phyloP scores from a whole-genome alignment of 352 stramenopile genomes.

The Phytophthora pistaciae region DNA sequence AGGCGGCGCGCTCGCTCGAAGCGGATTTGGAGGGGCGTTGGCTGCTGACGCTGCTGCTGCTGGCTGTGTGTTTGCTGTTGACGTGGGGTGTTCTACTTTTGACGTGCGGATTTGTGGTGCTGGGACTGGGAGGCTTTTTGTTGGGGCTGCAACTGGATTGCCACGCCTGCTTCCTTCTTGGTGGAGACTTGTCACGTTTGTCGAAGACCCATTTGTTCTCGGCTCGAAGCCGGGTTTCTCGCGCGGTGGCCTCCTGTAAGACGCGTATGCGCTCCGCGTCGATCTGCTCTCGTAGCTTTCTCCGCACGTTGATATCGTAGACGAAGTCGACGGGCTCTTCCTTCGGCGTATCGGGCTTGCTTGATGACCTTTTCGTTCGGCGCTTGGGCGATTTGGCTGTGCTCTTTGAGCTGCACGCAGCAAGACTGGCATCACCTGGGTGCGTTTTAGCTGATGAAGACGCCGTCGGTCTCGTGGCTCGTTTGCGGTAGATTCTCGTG shows the following conservation, averaged over 20 bases:
- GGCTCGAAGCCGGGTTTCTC: slow-evolving; percentile 53
- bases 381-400: not conserved
- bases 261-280: slow-evolving; percentile 56
- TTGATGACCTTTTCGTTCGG: not conserved
- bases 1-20: not conserved
- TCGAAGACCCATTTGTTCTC: slow-evolving; percentile 60
- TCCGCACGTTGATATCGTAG: slow-evolving; percentile 69
- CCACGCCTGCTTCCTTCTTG: slow-evolving; percentile 25
- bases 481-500: slow-evolving; percentile 46
- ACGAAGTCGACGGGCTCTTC: slow-evolving; percentile 66
- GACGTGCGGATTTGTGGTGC: not conserved
- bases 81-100: not conserved
- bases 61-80: slow-evolving; percentile 7
- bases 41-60: not conserved
- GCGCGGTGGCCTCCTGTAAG: slow-evolving; percentile 31
- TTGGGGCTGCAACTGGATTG: slow-evolving; percentile 1
- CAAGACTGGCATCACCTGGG: slow-evolving; percentile 1
- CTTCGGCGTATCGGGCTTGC: not conserved
- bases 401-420: not conserved
- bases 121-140: slow-evolving; percentile 3
- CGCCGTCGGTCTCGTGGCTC: slow-evolving; percentile 20
- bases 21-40: not conserved
- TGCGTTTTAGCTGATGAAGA: slow-evolving; percentile 21
- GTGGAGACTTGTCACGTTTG: slow-evolving; percentile 13
- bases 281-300: slow-evolving; percentile 62